Evolutionary conservation across 305 asterid species (phyloP).

Genomic region (Withania somnifera): DNA sequence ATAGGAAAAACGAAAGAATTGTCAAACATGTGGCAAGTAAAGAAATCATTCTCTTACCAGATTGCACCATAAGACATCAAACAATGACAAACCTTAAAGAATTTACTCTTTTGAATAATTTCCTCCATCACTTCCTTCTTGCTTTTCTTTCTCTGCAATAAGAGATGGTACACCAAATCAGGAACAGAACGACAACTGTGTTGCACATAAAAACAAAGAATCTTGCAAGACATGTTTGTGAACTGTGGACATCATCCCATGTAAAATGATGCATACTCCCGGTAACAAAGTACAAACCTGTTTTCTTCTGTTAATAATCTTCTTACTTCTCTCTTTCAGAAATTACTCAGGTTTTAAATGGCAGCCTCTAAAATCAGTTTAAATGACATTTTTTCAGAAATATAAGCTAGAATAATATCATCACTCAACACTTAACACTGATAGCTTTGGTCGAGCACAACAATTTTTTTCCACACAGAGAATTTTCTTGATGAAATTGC

Average conservation of each 20-base stretch:
- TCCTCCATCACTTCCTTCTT: slow-evolving; percentile 96
- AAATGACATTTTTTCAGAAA: background rate
- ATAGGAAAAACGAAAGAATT: slow-evolving; percentile 5
- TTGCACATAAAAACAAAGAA: background rate
- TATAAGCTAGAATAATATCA: background rate
- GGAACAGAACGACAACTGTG: slow-evolving; percentile 3
- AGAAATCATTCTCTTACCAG: background rate
- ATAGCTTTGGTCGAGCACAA: background rate
- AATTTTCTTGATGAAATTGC: background rate
- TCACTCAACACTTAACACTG: background rate
- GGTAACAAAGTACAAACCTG: background rate
- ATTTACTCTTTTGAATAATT: slow-evolving; percentile 78
- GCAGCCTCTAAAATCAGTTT: background rate
- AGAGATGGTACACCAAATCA: slow-evolving; percentile 8
- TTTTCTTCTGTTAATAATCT: background rate
- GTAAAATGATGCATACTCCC: background rate
- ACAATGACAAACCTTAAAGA: slow-evolving; percentile 56
- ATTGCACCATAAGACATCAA: slow-evolving; percentile 4
- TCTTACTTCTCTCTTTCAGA: background rate
- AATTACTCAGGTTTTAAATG: background rate
- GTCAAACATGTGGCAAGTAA: background rate
- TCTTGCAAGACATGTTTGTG: background rate
- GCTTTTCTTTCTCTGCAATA: slow-evolving; percentile 70
- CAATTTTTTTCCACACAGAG: background rate
- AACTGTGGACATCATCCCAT: background rate